Evolutionary conservation across 2,329 filamentous ascomycete species (phyloP).

Genomic region (Phialophora macrospora): DNA sequence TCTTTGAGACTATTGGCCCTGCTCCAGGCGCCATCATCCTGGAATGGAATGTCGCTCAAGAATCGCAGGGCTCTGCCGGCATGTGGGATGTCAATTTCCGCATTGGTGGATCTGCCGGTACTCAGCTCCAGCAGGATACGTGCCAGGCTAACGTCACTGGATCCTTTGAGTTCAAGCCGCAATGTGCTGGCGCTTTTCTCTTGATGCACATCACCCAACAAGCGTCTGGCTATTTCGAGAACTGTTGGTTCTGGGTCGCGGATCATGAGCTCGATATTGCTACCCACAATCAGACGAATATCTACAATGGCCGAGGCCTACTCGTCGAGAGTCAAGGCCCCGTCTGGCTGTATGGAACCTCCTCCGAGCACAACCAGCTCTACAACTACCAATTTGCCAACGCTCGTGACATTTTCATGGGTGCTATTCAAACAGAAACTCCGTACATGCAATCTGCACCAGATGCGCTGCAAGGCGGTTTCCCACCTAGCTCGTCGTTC

Average conservation of each 20-base stretch:
- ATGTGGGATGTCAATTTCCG: constrained; percentile 98
- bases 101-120: constrained; percentile 84
- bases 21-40: constrained; percentile 87
- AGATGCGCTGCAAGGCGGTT: constrained; percentile 75
- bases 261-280: constrained; percentile 83
- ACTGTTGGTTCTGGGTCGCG: constrained; percentile 87
- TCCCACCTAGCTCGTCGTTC: constrained; percentile 62
- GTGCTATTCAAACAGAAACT: constrained; percentile 85
- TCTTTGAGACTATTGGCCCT: constrained; percentile 81
- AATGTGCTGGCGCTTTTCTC: constrained; percentile 76
- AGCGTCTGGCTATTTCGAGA: constrained; percentile 78
- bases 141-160: constrained; percentile 76
- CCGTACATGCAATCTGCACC: constrained; percentile 77
- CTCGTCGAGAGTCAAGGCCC: constrained; percentile 77
- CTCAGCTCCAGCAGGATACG: constrained; percentile 75
- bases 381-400: constrained; percentile 84
- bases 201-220: constrained; percentile 61
- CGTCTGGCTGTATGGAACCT: constrained; percentile 80
- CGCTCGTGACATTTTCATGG: constrained; percentile 80
- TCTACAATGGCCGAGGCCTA: constrained; percentile 87
- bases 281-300: constrained; percentile 70
- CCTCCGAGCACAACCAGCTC: constrained; percentile 63
- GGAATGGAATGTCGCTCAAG: constrained; percentile 82
- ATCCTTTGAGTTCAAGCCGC: constrained; percentile 62
- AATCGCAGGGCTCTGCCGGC: constrained; percentile 67